Conservation (phyloP, 75 land plant genomes). For the Chamaecyparis obtusa region DNA sequence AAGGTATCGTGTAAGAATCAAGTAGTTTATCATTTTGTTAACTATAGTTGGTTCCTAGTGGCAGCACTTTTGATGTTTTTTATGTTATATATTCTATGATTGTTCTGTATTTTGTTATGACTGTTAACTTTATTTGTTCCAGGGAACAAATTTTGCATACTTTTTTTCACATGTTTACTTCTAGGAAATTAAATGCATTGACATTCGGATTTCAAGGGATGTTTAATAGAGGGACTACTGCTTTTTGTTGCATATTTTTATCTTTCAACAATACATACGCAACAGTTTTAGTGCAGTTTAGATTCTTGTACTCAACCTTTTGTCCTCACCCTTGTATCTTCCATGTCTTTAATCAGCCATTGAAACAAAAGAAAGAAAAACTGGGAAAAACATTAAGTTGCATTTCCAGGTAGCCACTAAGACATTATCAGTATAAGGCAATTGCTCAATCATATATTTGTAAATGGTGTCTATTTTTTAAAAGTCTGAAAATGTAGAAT, state of each 20-base stretch:
- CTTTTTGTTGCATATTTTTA: not conserved
- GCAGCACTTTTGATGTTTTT: not conserved
- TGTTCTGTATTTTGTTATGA: not conserved
- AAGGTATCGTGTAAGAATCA: slow-evolving; percentile 36
- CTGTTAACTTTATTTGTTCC: not conserved
- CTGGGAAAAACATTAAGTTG: not conserved
- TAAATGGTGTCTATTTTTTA: not conserved
- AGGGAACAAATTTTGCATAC: not conserved
- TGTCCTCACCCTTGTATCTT: not conserved
- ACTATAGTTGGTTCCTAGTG: not conserved
- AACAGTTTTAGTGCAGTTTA: too few relatives aligned
- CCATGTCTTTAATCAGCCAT: not conserved
- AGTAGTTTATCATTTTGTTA: not conserved
- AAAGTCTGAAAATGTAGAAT: too few relatives aligned
- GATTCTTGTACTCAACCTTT: too few relatives aligned
- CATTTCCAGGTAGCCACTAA: too few relatives aligned
- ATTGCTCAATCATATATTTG: too few relatives aligned
- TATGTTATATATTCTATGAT: not conserved
- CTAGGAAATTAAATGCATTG: not conserved
- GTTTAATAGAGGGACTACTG: not conserved
- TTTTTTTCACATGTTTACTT: not conserved
- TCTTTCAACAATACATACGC: too few relatives aligned
- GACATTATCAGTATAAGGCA: not conserved
- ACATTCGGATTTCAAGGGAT: not conserved
- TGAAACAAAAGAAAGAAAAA: not conserved